phyloP scores from a whole-genome alignment of 202 grass and related monocot genomes.

The Bolboschoenoplectus hybrid region DNA sequence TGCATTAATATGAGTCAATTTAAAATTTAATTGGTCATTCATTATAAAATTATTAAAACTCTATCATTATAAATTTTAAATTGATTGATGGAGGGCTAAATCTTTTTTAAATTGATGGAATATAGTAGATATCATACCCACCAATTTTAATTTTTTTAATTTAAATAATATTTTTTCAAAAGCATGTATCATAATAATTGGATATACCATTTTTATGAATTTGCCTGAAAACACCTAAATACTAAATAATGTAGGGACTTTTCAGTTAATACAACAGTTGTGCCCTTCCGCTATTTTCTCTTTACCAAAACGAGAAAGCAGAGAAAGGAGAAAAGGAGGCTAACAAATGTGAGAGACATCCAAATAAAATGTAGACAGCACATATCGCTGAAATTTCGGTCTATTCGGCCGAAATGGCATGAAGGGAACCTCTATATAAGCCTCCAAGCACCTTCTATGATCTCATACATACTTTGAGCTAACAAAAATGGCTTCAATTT shows the following conservation, averaged over 20 bases:
- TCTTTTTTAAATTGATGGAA: too few relatives aligned
- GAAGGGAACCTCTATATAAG: slow-evolving; percentile 31
- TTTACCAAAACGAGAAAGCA: not conserved
- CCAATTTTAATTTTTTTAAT: too few relatives aligned
- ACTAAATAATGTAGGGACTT: not conserved
- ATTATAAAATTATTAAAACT: too few relatives aligned
- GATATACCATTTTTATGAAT: too few relatives aligned
- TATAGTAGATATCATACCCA: too few relatives aligned
- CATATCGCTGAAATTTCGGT: not conserved
- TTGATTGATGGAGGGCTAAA: too few relatives aligned
- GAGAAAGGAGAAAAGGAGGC: not conserved
- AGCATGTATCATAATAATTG: too few relatives aligned
- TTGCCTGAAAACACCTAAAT: too few relatives aligned
- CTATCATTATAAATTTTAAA: too few relatives aligned
- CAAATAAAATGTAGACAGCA: not conserved
- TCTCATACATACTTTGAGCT: not conserved
- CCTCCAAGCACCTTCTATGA: not conserved
- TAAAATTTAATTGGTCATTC: too few relatives aligned
- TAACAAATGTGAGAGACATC: not conserved
- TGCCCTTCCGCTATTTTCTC: not conserved
- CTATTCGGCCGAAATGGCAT: not conserved
- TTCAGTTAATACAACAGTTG: not conserved
- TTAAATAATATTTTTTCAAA: too few relatives aligned
- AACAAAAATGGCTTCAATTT: slow-evolving; percentile 36
- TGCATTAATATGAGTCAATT: too few relatives aligned